These are phyloP conservation scores for Aspergillus calidoustus DNA, from an alignment of 2,329 filamentous ascomycete genomes.

Conservation along the genomic window DNA sequence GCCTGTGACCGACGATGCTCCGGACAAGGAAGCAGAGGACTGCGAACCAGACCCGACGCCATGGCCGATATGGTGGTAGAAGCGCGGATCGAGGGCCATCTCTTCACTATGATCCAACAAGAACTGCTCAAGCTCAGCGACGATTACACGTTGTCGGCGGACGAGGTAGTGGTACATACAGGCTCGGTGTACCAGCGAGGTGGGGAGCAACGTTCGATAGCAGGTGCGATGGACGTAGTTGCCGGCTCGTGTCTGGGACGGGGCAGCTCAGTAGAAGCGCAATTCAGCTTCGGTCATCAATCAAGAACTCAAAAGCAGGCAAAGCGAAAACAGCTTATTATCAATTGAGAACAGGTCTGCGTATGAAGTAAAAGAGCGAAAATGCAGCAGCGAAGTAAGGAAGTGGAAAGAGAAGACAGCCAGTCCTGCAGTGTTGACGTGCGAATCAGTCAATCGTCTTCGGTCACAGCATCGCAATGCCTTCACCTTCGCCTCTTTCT, in stretches of 20 bases:
- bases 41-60: conserved; percentile 37
- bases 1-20: conserved; percentile 38
- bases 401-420: conserved; percentile 2
- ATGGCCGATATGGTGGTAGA: conserved; percentile 42
- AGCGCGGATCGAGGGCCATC: conserved; percentile 48
- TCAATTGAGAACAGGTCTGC: conserved; percentile 16
- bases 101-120: conserved; percentile 43
- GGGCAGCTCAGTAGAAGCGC: not conserved
- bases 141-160: conserved; percentile 44
- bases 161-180: conserved; percentile 49
- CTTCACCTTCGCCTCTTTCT: conserved; percentile 1
- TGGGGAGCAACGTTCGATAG: conserved; percentile 15
- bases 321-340: not conserved
- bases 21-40: conserved; percentile 40
- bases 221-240: conserved; percentile 9
- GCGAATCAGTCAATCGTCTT: not conserved
- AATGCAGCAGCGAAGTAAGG: conserved; percentile 25
- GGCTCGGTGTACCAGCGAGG: conserved; percentile 28
- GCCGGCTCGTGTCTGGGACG: conserved; percentile 6
- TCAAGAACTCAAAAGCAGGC: not conserved
- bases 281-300: not conserved
- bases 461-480: not conserved
- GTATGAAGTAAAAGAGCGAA: conserved; percentile 28
- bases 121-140: conserved; percentile 45
- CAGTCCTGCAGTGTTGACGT: not conserved